Percentiles rank a stretch among this genome's conserved stretches.
Conservation (phyloP, 331 rosid species). For the Quercus lobata region DNA sequence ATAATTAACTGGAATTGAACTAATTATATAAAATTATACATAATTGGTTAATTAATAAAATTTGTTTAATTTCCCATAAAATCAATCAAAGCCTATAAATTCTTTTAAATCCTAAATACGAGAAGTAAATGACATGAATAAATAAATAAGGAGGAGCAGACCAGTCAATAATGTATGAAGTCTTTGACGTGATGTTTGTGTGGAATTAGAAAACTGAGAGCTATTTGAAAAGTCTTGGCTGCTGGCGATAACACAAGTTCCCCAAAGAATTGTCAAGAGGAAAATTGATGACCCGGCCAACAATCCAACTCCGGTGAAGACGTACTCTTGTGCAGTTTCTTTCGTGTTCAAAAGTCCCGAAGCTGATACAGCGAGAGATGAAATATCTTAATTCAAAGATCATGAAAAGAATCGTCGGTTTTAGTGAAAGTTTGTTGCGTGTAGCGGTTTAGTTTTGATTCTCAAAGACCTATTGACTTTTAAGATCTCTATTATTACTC, state of each 20-base stretch:
- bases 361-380: constrained; percentile 19
- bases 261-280: constrained; percentile 57
- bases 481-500: no score
- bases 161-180: constrained; percentile 38
- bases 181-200: constrained; percentile 13
- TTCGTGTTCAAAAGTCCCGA: constrained; percentile 53
- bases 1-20: no score
- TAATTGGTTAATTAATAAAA: background rate
- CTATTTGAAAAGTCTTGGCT: constrained; percentile 33
- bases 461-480: no score
- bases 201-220: constrained; percentile 1
- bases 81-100: no score
- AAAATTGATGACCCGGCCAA: constrained; percentile 68
- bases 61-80: no score
- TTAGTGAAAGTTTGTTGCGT: no score
- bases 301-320: constrained; percentile 58
- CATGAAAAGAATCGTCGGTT: no score
- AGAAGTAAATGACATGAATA: background rate
- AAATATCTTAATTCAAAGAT: no score
- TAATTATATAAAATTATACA: no score
- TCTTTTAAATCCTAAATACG: no score
- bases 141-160: constrained; percentile 1
- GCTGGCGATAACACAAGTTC: constrained; percentile 54
- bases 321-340: constrained; percentile 60
- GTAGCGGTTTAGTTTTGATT: no score